phyloP scores from a whole-genome alignment of 108 stramenopile species.

The Mediolabrus comicus region DNA sequence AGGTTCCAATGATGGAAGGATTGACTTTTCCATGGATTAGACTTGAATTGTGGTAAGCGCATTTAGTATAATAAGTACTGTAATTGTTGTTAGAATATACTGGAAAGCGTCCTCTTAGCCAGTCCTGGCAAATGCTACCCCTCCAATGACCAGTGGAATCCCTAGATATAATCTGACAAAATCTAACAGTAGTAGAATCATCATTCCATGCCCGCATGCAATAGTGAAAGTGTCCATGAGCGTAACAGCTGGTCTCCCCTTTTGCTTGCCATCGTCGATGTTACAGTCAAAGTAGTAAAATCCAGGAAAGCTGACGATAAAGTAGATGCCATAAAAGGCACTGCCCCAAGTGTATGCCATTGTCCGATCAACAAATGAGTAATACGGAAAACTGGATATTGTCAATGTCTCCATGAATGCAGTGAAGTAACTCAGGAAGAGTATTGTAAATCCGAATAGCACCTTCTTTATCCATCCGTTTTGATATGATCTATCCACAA shows the following conservation, averaged over 20 bases:
- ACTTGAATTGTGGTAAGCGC: neutral
- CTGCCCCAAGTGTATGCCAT: constrained; percentile 70
- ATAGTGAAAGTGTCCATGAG: constrained; percentile 77
- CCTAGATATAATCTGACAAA: constrained; percentile 85
- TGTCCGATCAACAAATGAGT: constrained; percentile 87
- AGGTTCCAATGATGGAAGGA: constrained; percentile 7
- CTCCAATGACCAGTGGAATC: constrained; percentile 78
- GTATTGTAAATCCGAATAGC: constrained; percentile 44
- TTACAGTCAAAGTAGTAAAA: constrained; percentile 82
- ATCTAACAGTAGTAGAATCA: constrained; percentile 91
- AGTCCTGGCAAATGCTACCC: constrained; percentile 42
- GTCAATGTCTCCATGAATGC: constrained; percentile 98
- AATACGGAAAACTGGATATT: constrained; percentile 95
- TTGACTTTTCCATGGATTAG: constrained; percentile 28
- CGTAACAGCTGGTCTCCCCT: constrained; percentile 27
- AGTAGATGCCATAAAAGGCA: constrained; percentile 98
- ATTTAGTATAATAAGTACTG: neutral
- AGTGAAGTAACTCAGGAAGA: constrained; percentile 87
- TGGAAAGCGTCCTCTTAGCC: neutral
- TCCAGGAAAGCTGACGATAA: constrained; percentile 95
- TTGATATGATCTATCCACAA: constrained; percentile 62
- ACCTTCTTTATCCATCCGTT: constrained; percentile 41
- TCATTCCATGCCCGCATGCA: constrained; percentile 90
- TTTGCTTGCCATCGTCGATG: constrained; percentile 46
- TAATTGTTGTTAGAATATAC: neutral